Conservation (phyloP, 176 grass and related monocot species). For the Coix lacrymajobi region DNA sequence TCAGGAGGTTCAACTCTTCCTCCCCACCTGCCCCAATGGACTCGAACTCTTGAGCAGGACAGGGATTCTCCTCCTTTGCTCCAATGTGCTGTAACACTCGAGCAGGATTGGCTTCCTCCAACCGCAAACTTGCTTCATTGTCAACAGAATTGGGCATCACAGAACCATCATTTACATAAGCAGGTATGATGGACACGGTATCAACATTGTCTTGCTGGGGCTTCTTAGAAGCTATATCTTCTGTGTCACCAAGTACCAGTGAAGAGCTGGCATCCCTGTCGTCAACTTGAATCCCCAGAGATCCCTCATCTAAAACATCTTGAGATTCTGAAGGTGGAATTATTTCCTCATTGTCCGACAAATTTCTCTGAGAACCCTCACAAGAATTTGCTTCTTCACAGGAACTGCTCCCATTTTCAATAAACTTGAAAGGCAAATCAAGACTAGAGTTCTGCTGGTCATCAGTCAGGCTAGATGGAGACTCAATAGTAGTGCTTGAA, state of each 20-base stretch:
- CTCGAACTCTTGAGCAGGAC: conserved; percentile 30
- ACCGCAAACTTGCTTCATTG: neutral
- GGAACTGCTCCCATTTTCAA: conserved; percentile 34
- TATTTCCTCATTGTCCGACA: conserved; percentile 46
- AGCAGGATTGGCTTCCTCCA: conserved; percentile 33
- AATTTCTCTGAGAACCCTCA: conserved; percentile 34
- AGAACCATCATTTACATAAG: conserved; percentile 19
- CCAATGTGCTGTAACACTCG: neutral
- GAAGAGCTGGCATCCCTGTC: conserved; percentile 7
- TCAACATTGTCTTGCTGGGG: neutral
- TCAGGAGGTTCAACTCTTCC: conserved; percentile 59
- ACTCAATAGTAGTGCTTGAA: conserved; percentile 29
- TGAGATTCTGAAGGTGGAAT: conserved; percentile 12
- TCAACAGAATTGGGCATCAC: neutral
- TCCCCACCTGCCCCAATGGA: conserved; percentile 21
- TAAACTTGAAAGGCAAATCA: conserved; percentile 30
- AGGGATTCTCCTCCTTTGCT: neutral
- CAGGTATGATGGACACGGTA: neutral
- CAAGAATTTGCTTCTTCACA: conserved; percentile 39
- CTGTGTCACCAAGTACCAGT: neutral
- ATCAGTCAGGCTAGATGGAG: conserved; percentile 38
- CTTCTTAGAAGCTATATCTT: conserved; percentile 16
- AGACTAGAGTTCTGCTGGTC: conserved; percentile 37
- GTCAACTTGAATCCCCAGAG: conserved; percentile 23
- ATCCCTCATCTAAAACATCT: conserved; percentile 29